Evolutionary conservation across 257 asterid genomes (phyloP), one percentile per base, ranked within the genome.

Genomic region (Fraxinus americana): DNA sequence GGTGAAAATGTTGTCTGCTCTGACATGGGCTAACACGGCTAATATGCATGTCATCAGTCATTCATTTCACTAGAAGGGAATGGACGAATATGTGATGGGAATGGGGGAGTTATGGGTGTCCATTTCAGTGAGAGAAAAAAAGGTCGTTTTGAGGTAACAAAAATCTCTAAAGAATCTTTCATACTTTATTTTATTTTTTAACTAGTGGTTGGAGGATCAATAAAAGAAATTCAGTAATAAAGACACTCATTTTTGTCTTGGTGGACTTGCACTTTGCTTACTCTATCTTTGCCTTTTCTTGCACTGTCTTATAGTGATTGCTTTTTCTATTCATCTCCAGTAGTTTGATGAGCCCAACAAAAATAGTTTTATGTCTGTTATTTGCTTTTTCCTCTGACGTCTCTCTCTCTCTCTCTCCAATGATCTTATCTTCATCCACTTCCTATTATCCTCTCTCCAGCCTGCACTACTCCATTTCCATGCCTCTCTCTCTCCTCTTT

Each of bases 391-490:
- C 38, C 70, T 88, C 88, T 84, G 86, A 83, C 89, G 78, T 73
- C 68, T 34, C 63, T 38, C 75, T 67, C 71, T 52, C 81, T 81
- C 86, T 85, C 89, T 83, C 88, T 75, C 89, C 72, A 78, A 86
- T 85, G 84, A 89, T 91, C 96, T 92, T 91, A 89, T 92, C 96
- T 82, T 87, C 90, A 85, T 84, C 82, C 77, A 52, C 59, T 41
- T 69, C 84, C 35, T 78, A 78, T 72, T 77, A 66, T 67, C 59
- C 79, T 82, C 72, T 67, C 83, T 82, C 74, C 41, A 10, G 11
- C 38, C 29, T 54, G 27, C 65, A 8, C 69, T 27, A 2, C 69
- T 12, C 35, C 19, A 25, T 63, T 4, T 63, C 3, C 17, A 63
- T 63, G 17, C 69, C 34, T 63, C 36, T 27, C 34, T 63, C 36